Percentiles rank a stretch among this genome's conserved stretches.
These are phyloP conservation scores for Copromyces sp. DNA, from an alignment of 495 filamentous ascomycete genomes.

Conservation along the genomic window DNA sequence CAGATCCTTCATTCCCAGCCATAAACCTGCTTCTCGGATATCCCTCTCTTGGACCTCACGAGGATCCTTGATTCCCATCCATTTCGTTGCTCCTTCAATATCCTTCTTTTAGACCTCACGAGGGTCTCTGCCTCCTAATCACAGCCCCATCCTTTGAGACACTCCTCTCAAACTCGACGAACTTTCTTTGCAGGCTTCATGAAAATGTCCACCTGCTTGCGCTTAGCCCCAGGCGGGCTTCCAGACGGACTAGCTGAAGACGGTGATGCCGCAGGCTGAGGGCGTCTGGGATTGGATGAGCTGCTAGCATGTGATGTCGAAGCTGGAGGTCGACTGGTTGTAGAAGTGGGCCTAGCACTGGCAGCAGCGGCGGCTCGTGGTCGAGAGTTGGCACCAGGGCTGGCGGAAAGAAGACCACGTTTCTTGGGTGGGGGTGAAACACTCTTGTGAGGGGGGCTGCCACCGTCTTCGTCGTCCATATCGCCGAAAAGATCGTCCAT, in stretches of 20 bases:
- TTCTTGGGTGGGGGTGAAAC: neutral
- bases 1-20: neutral
- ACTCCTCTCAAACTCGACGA: neutral
- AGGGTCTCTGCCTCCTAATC: too few relatives aligned
- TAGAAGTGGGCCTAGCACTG: neutral
- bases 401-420: constrained; percentile 8
- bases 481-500: constrained; percentile 13
- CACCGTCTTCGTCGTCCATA: neutral
- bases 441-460: neutral
- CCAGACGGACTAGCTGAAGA: neutral
- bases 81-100: neutral
- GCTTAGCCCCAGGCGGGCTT: constrained; percentile 7
- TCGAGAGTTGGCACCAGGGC: constrained; percentile 11
- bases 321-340: neutral
- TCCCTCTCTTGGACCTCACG: neutral
- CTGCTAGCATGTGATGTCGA: neutral
- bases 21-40: neutral
- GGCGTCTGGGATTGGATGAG: neutral
- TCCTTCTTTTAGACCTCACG: neutral
- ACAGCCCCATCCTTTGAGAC: neutral
- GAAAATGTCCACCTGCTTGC: constrained; percentile 25
- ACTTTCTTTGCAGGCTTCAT: constrained; percentile 18
- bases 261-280: neutral
- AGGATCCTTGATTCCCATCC: neutral
- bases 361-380: neutral